phyloP scores from a whole-genome alignment of 2,329 filamentous ascomycete genomes.

The Daldinia eschscholtzii region DNA sequence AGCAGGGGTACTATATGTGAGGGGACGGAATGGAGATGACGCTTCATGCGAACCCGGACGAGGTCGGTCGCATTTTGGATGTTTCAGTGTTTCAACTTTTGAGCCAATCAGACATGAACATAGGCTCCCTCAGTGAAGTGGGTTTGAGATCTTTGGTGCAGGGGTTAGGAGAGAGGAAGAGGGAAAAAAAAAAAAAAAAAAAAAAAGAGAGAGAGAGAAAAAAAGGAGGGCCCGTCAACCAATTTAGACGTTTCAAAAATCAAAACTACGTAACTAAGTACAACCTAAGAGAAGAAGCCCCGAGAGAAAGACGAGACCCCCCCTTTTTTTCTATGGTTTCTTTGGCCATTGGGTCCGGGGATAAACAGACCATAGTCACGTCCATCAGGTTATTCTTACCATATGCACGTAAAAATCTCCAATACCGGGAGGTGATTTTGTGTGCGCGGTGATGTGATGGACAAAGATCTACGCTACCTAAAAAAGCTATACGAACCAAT shows the following conservation, averaged over 20 bases:
- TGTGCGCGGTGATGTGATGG: conserved; percentile 31
- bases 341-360: conserved; percentile 19
- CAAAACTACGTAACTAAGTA: conserved; percentile 11
- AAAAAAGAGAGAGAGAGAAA: too few species aligned
- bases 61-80: conserved; percentile 23
- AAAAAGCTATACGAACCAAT: conserved; percentile 23
- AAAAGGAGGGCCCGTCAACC: background rate
- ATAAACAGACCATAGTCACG: conserved; percentile 15
- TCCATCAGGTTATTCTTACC: conserved; percentile 23
- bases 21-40: conserved; percentile 38
- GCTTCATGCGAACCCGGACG: conserved; percentile 33
- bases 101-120: conserved; percentile 28
- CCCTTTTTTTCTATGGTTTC: conserved; percentile 16
- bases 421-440: conserved; percentile 16
- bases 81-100: conserved; percentile 42
- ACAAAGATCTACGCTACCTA: conserved; percentile 29
- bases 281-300: conserved; percentile 28
- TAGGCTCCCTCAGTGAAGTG: conserved; percentile 34
- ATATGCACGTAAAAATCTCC: conserved; percentile 15
- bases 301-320: conserved; percentile 21
- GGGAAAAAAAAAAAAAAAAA: too few species aligned
- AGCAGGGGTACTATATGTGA: conserved; percentile 31
- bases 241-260: conserved; percentile 38
- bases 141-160: conserved; percentile 37
- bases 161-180: conserved; percentile 25